phyloP scores from a whole-genome alignment of 805 yeast species.

The Metahyphopichia silvanorum region DNA sequence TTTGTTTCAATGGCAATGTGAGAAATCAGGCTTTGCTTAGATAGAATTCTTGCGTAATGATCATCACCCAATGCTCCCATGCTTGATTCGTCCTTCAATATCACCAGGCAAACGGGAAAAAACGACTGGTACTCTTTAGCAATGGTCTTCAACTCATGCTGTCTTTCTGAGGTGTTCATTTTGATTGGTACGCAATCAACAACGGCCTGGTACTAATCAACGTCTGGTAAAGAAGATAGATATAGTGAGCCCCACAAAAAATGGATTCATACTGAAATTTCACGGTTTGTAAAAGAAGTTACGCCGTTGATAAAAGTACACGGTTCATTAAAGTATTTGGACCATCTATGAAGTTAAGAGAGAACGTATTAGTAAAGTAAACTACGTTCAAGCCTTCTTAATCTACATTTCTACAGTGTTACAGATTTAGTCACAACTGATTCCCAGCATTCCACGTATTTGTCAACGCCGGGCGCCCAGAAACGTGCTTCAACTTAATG shows the following conservation, averaged over 20 bases:
- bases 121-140: slow-evolving; percentile 17
- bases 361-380: neutral
- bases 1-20: neutral
- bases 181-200: no score
- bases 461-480: slow-evolving; percentile 48
- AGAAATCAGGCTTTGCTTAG: neutral
- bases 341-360: no score
- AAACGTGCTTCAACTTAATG: slow-evolving; percentile 39
- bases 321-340: no score
- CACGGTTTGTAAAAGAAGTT: slow-evolving; percentile 3
- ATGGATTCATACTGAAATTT: no score
- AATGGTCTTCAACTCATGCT: slow-evolving; percentile 17
- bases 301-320: no score
- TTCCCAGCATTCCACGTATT: slow-evolving; percentile 39
- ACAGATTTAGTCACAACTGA: slow-evolving; percentile 41
- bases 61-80: slow-evolving; percentile 1
- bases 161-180: slow-evolving; percentile 4
- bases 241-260: no score
- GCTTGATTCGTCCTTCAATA: slow-evolving; percentile 1
- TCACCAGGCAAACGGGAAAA: slow-evolving; percentile 15
- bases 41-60: slow-evolving; percentile 2
- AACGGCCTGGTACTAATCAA: no score
- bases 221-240: no score
- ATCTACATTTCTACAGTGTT: slow-evolving; percentile 1
- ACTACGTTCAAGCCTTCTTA: neutral